These are phyloP conservation scores for Eucalyptus guilfoylei DNA, from an alignment of 345 rosid genomes.

Conservation along the genomic window DNA sequence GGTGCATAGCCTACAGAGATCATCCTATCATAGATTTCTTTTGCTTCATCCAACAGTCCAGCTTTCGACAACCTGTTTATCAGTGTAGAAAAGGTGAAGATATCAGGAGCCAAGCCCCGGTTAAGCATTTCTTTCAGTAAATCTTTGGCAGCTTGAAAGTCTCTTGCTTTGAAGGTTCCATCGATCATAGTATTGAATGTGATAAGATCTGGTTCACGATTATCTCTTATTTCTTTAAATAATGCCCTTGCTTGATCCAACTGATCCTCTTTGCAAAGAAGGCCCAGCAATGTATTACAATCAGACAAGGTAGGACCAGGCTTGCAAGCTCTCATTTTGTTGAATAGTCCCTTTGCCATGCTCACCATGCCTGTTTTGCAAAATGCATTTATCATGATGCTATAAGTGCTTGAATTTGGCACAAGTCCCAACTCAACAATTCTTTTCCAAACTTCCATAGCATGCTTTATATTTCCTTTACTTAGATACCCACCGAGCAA, in stretches of 20 bases:
- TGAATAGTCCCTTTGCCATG: constrained; percentile 48
- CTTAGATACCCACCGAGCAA: constrained; percentile 35
- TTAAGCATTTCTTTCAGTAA: constrained; percentile 33
- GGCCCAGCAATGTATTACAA: constrained; percentile 38
- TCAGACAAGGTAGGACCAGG: constrained; percentile 22
- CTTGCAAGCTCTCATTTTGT: constrained; percentile 28
- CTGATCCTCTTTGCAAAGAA: constrained; percentile 52
- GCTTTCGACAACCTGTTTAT: constrained; percentile 47
- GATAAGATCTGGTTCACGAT: constrained; percentile 18
- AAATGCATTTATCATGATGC: constrained; percentile 38
- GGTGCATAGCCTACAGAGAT: constrained; percentile 42
- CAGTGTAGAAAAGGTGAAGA: constrained; percentile 35
- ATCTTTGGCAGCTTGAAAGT: constrained; percentile 30
- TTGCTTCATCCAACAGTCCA: constrained; percentile 46
- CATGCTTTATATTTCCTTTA: constrained; percentile 29
- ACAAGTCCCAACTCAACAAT: constrained; percentile 18
- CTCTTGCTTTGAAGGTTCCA: constrained; percentile 46
- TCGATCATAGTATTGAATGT: constrained; percentile 52
- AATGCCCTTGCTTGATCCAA: constrained; percentile 51
- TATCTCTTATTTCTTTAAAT: constrained; percentile 35
- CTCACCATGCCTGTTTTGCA: constrained; percentile 40
- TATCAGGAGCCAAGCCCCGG: constrained; percentile 41
- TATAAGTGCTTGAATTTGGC: constrained; percentile 38
- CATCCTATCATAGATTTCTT: constrained; percentile 37
- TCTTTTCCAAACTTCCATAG: constrained; percentile 49